Base-by-base conservation (phyloP, 257 asterid species). In the Lycium barbarum region DNA sequence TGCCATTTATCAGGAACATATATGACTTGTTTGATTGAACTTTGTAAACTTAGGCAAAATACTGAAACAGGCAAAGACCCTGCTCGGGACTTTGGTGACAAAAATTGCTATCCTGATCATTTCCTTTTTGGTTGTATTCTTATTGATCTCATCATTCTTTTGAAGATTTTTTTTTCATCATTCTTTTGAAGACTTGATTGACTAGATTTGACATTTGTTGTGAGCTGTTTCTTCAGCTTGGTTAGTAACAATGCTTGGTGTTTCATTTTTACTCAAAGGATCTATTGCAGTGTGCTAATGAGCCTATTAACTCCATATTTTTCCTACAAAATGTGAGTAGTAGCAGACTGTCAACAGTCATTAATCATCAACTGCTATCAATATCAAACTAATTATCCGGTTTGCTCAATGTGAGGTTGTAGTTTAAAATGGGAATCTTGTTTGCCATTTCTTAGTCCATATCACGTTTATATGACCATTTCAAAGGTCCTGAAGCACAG, bases 1-100 rank as follows among this genome's bases (percentile, higher is more conserved):
- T 22, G 92, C 99, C 63, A 97, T 93, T 58, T 97, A 97, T 88
- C 99, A 97, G 88, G 98, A 96, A 47, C 96, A 63, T 11, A 54
- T 63, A 7, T 71, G 76, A 3, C 35, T 36, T 20, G 10, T 43
- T 13, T 45, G 33, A 82, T 20, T 63, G 26, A 9, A 47, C 61
- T 15, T 51, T 13, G 51, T 11, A 20, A 5, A n/a, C 20, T 35
- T 40, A 78, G 68, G 68, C 68, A 62, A 20, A 62, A 49, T 13
- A 49, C 55, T 49, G 54, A 38, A 74, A 51, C 38, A 53, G 2
- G 79, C 67, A 11, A 43, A 22, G 80, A 49, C 85, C 81, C 40
- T 83, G 36, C 85, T 83, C 9, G 81, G 85, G 81, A 67, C 85
- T 67, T 78, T 53, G 82, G 65, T 51, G 15, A 7, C 9, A 3